Conservation (phyloP, 768 basidiomycete genomes). For the Mycena indigotica region DNA sequence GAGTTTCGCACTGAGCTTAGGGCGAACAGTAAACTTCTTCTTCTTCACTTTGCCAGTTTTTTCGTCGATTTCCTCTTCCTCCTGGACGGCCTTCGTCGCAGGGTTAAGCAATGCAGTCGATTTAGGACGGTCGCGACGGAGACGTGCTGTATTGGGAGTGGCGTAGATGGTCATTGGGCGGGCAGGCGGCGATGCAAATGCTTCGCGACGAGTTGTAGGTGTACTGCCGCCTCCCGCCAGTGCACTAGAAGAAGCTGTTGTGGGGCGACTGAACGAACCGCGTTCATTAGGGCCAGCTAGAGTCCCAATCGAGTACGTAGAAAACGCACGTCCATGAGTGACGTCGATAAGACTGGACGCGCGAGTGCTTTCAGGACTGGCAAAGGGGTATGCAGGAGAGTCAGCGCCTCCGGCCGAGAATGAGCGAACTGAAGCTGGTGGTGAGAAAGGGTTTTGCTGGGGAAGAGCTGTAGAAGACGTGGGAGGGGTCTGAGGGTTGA, state of each 20-base stretch:
- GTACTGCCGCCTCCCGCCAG: constrained; percentile 33
- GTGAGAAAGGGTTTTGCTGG: constrained; percentile 50
- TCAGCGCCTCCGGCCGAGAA: constrained; percentile 35
- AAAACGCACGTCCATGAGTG: constrained; percentile 7
- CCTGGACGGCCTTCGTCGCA: not conserved
- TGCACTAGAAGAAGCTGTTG: constrained; percentile 30
- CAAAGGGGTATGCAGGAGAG: constrained; percentile 23
- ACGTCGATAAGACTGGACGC: constrained; percentile 17
- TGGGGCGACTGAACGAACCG: constrained; percentile 29
- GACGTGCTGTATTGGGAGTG: constrained; percentile 41
- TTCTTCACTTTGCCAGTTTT: constrained; percentile 1
- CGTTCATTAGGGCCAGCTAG: not conserved
- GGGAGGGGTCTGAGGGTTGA: constrained; percentile 24
- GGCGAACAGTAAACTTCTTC: constrained; percentile 14
- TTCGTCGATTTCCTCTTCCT: not conserved
- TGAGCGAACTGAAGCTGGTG: constrained; percentile 50
- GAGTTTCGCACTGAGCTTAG: constrained; percentile 20
- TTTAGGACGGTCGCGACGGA: constrained; percentile 43
- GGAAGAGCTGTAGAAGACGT: constrained; percentile 26
- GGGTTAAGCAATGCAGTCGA: constrained; percentile 46
- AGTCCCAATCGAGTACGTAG: constrained; percentile 6
- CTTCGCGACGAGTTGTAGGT: constrained; percentile 52
- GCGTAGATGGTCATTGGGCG: constrained; percentile 61
- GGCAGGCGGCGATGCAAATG: constrained; percentile 59
- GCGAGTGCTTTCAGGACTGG: constrained; percentile 16